Evolutionary conservation across 2,329 filamentous ascomycete genomes (phyloP), one percentile per base, ranked within the genome.

Genomic region (Aspergillus sp.): DNA sequence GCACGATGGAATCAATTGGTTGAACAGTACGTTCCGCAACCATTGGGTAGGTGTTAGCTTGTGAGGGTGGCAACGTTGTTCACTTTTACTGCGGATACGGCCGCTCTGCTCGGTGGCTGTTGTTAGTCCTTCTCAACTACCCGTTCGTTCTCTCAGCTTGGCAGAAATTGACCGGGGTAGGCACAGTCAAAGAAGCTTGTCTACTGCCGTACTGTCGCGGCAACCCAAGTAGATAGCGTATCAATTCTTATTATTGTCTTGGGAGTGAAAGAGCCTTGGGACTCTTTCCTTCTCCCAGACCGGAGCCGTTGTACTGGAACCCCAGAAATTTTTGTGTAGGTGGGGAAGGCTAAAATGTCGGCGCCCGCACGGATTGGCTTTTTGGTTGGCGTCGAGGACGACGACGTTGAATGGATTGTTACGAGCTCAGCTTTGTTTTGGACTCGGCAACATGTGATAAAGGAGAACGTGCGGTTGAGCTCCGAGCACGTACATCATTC

Each of bases 401-500:
- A 48, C 42, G 40, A 39, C 9, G 27, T 30, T 30, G 41, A 33
- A 30, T 7, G 24, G 24, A 24, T 24, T 24, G 8, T 11, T 17
- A 30, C 20, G 40, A 48, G 11, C n/a, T 39, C 17, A 13, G 13
- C 27, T 39, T 44, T 30, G 20, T 24, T 49, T 49, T 41, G 19
- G 13, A 30, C 51, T 64, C 63, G 60, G 62, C 51, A 60, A 44
- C 60, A 64, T 65, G 62, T 65, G 63, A 65, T 39, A 6, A 30
- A 30, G 44, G 40, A 22, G 12, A 44, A 44, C 17, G 17, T 17
- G 17, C 33, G 13, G 34, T n/a, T 2, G 34, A 15, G 4, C 34
- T 37, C 34, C 34, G 15, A 37, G 15, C 12, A n/a, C 15, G 34
- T n/a, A 37, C 34, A 37, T 37, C 34, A n/a, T 20, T 22, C 41